Conservation (phyloP, 2,329 filamentous ascomycete species). For the Colletotrichum sansevieriae region DNA sequence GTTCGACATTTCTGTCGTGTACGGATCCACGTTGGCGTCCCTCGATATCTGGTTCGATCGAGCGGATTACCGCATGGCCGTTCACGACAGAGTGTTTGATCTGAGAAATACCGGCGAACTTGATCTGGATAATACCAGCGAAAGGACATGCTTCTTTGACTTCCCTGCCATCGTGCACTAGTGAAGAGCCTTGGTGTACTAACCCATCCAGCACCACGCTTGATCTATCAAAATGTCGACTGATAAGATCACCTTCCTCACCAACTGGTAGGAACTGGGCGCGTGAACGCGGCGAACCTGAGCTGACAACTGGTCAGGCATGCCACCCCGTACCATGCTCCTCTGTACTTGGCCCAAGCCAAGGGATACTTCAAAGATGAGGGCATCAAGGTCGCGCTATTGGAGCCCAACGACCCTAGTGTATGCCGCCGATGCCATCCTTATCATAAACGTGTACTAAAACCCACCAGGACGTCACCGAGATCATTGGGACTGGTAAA, state of each 20-base stretch:
- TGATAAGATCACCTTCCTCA: constrained; percentile 87
- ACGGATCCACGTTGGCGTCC: constrained; percentile 9
- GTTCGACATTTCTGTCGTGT: constrained; percentile 49
- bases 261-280: constrained; percentile 76
- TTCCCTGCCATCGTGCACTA: constrained; percentile 50
- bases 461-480: constrained; percentile 75
- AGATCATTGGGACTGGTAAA: constrained; percentile 82
- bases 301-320: constrained; percentile 66
- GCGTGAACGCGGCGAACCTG: constrained; percentile 11
- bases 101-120: constrained; percentile 88
- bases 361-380: constrained; percentile 82
- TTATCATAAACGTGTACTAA: not conserved
- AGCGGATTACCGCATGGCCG: not conserved
- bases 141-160: constrained; percentile 85
- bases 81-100: constrained; percentile 54
- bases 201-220: constrained; percentile 59
- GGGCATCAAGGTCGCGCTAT: constrained; percentile 80
- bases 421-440: constrained; percentile 53
- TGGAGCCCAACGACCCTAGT: constrained; percentile 82
- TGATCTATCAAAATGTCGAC: constrained; percentile 75
- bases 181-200: constrained; percentile 54
- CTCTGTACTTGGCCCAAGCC: constrained; percentile 81
- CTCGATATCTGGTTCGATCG: constrained; percentile 38
- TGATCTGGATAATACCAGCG: constrained; percentile 91
- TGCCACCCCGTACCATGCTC: constrained; percentile 84